Base-by-base conservation (phyloP, 73 alveolate genomes). In the Paramecium sexaurelia region DNA sequence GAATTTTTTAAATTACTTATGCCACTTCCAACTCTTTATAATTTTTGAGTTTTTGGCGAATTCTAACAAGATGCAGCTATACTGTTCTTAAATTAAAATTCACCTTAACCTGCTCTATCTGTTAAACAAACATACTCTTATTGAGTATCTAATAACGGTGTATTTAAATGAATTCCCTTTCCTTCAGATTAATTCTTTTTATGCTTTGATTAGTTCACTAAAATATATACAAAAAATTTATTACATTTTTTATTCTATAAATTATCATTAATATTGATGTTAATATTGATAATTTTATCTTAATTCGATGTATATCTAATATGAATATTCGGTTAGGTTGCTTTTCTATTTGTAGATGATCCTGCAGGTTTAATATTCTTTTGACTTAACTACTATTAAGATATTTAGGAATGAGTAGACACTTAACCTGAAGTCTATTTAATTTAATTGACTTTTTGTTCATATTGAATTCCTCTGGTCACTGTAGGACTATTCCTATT, bases 401-500 rank as follows among this genome's bases (percentile, higher is more conserved):
- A 35, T 1, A 27, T 19, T 15, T 36, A 27, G 10, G 32, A 35
- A 35, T 27, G 61, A 7, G 56, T 61, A 17, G 67, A 51, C 5
- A 61, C 17, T 27, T 61, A 27, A 11, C 66, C 32, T 13, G 37
- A 32, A 13, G 67, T 35, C 15, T 27, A 40, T 47, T 24, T 78
- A n/a, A 0, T 13, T 11, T 41, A 1, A 24, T 41, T 32, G 11
- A 3, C n/a, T 29, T 11, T 29, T 7, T 22, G 26, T 61, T 61
- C 47, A 11, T 10, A 26, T 61, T 61, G 3, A 13, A 19, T 9
- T 61, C 43, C 43, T 29, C 43, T 37, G 13, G 45, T 10, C 15
- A 45, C 41, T 0, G 75, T 26, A 6, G 90, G 90, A 22, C 90
- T 78, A 39, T 78, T 41, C 17, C 90, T 78, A 45, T 78, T 78